Evolutionary conservation across 1,284 basidiomycete genomes (phyloP).

Genomic region (Amylostereum areolatum): DNA sequence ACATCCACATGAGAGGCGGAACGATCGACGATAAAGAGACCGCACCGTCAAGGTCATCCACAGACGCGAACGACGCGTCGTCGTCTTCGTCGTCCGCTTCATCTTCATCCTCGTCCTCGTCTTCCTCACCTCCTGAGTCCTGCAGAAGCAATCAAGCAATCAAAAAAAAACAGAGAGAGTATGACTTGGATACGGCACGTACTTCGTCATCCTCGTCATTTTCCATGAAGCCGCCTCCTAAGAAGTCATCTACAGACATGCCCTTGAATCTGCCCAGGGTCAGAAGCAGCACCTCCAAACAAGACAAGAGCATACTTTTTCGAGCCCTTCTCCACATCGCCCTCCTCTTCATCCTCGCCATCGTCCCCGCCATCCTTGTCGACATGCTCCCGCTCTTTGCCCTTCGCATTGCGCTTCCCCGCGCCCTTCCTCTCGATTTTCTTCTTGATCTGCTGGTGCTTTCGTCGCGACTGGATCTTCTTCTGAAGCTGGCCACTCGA

Average conservation of each 20-base stretch:
- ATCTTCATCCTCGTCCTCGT: slow-evolving; percentile 37
- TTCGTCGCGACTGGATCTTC: slow-evolving; percentile 72
- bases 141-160: slow-evolving; percentile 8
- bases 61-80: slow-evolving; percentile 65
- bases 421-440: slow-evolving; percentile 57
- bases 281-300: not conserved
- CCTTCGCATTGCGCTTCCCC: slow-evolving; percentile 39
- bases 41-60: slow-evolving; percentile 71
- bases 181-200: slow-evolving; percentile 3
- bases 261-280: slow-evolving; percentile 36
- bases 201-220: slow-evolving; percentile 46
- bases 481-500: slow-evolving; percentile 84
- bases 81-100: slow-evolving; percentile 51
- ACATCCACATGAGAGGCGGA: not conserved
- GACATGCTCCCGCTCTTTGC: slow-evolving; percentile 20
- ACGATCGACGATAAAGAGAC: slow-evolving; percentile 5
- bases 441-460: slow-evolving; percentile 70
- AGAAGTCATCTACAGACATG: slow-evolving; percentile 78
- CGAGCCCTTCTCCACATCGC: slow-evolving; percentile 26
- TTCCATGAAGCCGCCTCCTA: slow-evolving; percentile 73
- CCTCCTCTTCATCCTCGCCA: slow-evolving; percentile 33
- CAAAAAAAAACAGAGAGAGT: not conserved
- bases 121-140: slow-evolving; percentile 22
- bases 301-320: slow-evolving; percentile 15
- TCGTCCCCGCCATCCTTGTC: slow-evolving; percentile 29